Percentiles rank a stretch among this genome's conserved stretches.
phyloP scores from a whole-genome alignment of 257 asterid species.

The Voacanga thouarsii region DNA sequence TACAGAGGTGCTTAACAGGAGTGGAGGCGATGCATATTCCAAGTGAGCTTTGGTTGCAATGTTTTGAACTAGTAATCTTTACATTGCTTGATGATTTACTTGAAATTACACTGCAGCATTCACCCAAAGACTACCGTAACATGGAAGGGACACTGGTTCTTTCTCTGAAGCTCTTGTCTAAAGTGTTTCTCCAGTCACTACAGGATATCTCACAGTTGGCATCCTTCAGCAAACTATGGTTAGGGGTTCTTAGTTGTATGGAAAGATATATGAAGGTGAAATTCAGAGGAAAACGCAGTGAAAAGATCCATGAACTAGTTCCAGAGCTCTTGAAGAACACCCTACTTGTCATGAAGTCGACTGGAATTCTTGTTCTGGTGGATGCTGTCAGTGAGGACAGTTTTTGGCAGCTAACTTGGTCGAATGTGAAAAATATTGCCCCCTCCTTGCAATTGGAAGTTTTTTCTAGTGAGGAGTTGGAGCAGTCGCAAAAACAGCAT shows the following conservation, averaged over 20 bases:
- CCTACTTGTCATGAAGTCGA: constrained; percentile 66
- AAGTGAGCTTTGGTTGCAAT: constrained; percentile 62
- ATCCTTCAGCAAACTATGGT: constrained; percentile 70
- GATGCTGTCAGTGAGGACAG: constrained; percentile 55
- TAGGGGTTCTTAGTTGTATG: constrained; percentile 50
- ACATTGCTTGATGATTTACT: constrained; percentile 65
- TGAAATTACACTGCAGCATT: constrained; percentile 55
- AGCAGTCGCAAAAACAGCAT: constrained; percentile 47
- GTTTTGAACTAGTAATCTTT: constrained; percentile 71
- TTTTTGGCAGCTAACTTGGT: constrained; percentile 87
- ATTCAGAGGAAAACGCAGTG: constrained; percentile 71
- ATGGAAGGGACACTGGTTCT: constrained; percentile 67
- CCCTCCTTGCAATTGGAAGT: constrained; percentile 71
- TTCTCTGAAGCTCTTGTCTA: constrained; percentile 66
- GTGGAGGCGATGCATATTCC: constrained; percentile 62
- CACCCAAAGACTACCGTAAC: constrained; percentile 70
- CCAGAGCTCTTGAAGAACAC: constrained; percentile 92
- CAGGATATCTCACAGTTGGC: constrained; percentile 45
- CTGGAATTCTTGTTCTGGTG: constrained; percentile 59
- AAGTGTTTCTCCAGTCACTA: constrained; percentile 61
- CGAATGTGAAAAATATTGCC: constrained; percentile 58
- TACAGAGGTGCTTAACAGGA: constrained; percentile 72
- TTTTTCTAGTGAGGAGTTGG: constrained; percentile 61
- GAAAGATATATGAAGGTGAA: constrained; percentile 62
- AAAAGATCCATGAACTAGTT: constrained; percentile 72